Conservation (phyloP, 208 protist species). For the Wallacemonas rigidus region DNA sequence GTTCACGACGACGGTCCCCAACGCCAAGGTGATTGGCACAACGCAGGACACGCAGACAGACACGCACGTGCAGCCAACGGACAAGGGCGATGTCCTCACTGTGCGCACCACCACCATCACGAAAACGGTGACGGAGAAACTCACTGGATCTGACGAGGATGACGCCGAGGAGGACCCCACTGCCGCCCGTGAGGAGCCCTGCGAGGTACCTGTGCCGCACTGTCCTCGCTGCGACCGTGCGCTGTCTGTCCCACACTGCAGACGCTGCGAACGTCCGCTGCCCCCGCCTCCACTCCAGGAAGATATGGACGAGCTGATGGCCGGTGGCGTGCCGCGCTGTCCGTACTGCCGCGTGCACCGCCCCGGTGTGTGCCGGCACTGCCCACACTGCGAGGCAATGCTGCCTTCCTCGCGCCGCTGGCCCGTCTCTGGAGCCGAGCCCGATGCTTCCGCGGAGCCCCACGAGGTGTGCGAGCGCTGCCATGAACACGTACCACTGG, state of each 20-base stretch:
- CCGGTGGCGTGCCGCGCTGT: conserved; percentile 9
- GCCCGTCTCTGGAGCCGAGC: conserved; percentile 4
- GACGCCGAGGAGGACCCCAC: conserved; percentile 11
- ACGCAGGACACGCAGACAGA: conserved; percentile 74
- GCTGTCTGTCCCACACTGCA: conserved; percentile 11
- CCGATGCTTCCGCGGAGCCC: neutral
- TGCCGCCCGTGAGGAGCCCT: neutral
- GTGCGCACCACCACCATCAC: conserved; percentile 45
- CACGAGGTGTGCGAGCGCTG: conserved; percentile 15
- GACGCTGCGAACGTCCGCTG: conserved; percentile 13
- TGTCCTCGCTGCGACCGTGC: conserved; percentile 17
- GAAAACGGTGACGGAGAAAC: conserved; percentile 42
- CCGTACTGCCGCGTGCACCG: conserved; percentile 16
- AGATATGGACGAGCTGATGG: conserved; percentile 18
- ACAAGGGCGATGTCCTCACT: conserved; percentile 35
- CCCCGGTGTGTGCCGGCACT: neutral
- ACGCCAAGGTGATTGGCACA: conserved; percentile 53
- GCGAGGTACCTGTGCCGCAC: conserved; percentile 16
- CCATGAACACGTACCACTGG: neutral
- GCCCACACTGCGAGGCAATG: conserved; percentile 17
- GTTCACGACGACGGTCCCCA: conserved; percentile 54
- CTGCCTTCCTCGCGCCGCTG: conserved; percentile 14
- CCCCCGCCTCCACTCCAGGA: conserved; percentile 21
- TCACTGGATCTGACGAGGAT: conserved; percentile 30
- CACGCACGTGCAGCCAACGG: conserved; percentile 62